Conservation (phyloP, 768 basidiomycete species). For the Tricholoma matsutake region DNA sequence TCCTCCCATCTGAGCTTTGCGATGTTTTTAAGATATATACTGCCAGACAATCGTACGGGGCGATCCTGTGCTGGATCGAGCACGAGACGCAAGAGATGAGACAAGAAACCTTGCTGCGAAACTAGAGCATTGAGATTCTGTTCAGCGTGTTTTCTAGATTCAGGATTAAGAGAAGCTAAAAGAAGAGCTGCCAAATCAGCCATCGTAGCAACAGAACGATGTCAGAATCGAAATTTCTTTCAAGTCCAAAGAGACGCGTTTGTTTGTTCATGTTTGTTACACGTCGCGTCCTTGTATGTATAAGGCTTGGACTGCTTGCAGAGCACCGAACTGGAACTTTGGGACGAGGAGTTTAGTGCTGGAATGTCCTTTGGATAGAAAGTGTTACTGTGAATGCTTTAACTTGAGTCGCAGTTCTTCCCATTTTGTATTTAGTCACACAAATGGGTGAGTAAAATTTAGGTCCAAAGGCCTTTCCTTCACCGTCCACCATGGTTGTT, state of each 20-base stretch:
- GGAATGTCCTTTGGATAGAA: no score
- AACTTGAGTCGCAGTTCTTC: no score
- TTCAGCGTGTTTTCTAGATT: constrained; percentile 78
- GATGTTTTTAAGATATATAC: constrained; percentile 91
- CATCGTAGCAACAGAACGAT: constrained; percentile 37
- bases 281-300: no score
- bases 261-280: constrained; percentile 7
- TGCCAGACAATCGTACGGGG: constrained; percentile 76
- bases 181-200: constrained; percentile 68
- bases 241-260: constrained; percentile 11
- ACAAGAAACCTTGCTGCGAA: constrained; percentile 72
- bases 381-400: no score
- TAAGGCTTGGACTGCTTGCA: no score
- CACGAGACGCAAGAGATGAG: constrained; percentile 74
- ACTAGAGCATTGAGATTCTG: constrained; percentile 67
- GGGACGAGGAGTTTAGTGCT: no score
- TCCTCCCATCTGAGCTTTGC: constrained; percentile 88
- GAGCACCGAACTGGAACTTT: no score
- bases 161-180: constrained; percentile 65
- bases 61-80: constrained; percentile 66
- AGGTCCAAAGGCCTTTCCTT: no score
- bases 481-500: constrained; percentile 31
- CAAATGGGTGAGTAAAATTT: no score
- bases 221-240: constrained; percentile 3
- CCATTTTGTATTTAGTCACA: no score